phyloP scores from a whole-genome alignment of 2,329 filamentous ascomycete species.

The Xylaria sp. region DNA sequence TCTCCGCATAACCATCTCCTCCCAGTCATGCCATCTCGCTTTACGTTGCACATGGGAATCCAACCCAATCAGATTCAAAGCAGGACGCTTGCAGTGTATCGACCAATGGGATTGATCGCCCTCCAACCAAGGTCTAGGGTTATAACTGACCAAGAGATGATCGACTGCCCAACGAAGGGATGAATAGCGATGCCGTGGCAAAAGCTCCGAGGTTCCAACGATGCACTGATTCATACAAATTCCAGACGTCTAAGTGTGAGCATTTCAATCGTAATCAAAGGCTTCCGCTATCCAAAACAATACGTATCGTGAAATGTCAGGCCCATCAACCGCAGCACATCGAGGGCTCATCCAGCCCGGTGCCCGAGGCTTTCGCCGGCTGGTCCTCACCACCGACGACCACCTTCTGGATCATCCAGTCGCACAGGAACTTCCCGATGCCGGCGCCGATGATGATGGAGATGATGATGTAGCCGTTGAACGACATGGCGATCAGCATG shows the following conservation, averaged over 20 bases:
- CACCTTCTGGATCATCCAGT: conserved; percentile 53
- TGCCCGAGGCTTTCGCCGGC: conserved; percentile 24
- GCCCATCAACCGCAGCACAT: conserved; percentile 47
- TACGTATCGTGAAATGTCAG: conserved; percentile 17
- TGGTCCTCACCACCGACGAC: conserved; percentile 33
- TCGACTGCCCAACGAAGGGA: conserved; percentile 1
- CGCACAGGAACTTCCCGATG: conserved; percentile 57
- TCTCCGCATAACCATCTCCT: no score
- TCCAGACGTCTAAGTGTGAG: background rate
- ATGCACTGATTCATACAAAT: background rate
- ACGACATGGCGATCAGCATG: conserved; percentile 51
- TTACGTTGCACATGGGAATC: no score
- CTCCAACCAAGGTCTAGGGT: no score
- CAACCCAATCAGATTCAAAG: no score
- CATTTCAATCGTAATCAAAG: background rate
- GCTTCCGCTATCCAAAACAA: background rate
- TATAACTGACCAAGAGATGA: no score
- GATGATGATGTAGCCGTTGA: conserved; percentile 50
- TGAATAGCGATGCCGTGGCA: no score
- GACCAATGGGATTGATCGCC: no score
- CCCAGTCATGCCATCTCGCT: no score
- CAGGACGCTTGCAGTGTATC: no score
- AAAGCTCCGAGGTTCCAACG: no score
- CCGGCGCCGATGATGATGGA: conserved; percentile 51
- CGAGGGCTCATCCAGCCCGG: conserved; percentile 48